Percentiles rank a stretch among this genome's conserved stretches.
Conservation (phyloP, 1,284 basidiomycete species). For the Ganoderma lingzhi region DNA sequence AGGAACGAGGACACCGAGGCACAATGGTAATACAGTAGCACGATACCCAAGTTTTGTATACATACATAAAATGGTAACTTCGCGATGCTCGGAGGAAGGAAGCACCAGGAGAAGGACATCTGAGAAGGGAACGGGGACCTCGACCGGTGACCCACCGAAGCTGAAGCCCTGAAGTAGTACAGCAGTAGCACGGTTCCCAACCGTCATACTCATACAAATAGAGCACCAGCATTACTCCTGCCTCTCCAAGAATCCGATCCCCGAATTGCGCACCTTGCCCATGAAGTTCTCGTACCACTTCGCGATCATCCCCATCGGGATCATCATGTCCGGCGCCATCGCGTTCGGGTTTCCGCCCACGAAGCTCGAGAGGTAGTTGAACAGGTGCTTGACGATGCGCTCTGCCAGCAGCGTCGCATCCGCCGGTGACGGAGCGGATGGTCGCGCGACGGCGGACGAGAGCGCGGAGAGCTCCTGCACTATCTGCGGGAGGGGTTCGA, state of each 20-base stretch:
- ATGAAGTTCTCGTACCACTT: constrained; percentile 87
- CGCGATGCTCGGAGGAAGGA: no score
- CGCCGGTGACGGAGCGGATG: constrained; percentile 34
- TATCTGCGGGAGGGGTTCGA: constrained; percentile 72
- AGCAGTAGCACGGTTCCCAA: background rate
- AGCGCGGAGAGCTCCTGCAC: constrained; percentile 59
- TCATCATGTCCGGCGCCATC: constrained; percentile 67
- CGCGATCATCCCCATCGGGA: constrained; percentile 80
- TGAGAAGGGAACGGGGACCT: no score
- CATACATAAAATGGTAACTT: no score
- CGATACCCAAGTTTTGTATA: no score
- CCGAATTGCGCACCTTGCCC: constrained; percentile 75
- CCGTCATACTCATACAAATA: background rate
- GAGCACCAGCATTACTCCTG: constrained; percentile 50
- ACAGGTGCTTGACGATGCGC: constrained; percentile 76
- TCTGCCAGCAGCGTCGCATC: constrained; percentile 63
- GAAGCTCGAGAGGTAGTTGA: constrained; percentile 88
- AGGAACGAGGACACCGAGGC: background rate
- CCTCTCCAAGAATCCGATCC: constrained; percentile 80
- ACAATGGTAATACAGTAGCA: no score
- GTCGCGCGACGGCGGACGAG: constrained; percentile 39
- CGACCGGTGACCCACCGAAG: background rate
- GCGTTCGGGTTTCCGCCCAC: constrained; percentile 54
- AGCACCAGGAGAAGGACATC: no score
- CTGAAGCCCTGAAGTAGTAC: background rate